Conservation (phyloP, 352 stramenopile species). For the Chrysophaeum taylorii region DNA sequence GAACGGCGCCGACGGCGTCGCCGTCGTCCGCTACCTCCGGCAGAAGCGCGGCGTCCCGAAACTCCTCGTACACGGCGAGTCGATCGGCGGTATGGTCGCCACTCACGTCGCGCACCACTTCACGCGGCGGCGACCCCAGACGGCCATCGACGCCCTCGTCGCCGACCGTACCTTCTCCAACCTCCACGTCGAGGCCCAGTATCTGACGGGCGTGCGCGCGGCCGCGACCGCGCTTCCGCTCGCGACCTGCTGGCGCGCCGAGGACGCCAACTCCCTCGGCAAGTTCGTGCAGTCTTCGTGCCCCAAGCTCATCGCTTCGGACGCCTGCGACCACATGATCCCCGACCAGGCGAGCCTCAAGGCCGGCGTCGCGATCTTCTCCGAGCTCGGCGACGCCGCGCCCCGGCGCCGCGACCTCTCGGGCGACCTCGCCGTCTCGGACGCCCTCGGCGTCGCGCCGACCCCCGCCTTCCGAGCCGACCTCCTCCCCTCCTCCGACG, state of each 20-base stretch:
- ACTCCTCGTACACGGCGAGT: slow-evolving; percentile 18
- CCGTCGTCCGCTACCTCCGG: not conserved
- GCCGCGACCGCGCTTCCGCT: not conserved
- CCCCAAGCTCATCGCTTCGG: not conserved
- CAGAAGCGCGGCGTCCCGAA: not conserved
- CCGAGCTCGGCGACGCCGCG: not conserved
- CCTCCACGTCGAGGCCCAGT: slow-evolving; percentile 8
- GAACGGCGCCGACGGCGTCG: not conserved
- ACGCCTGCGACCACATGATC: slow-evolving; percentile 11
- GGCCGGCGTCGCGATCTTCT: not conserved
- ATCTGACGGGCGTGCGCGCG: not conserved
- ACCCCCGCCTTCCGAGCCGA: not conserved
- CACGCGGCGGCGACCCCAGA: not conserved
- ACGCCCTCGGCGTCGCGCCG: not conserved
- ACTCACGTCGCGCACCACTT: not conserved
- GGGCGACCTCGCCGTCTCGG: not conserved
- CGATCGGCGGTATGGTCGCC: slow-evolving; percentile 15
- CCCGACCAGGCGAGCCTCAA: slow-evolving; percentile 1
- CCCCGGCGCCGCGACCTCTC: not conserved
- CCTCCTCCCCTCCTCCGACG: not conserved
- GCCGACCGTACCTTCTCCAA: slow-evolving; percentile 8
- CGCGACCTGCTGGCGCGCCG: not conserved
- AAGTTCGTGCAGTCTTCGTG: not conserved
- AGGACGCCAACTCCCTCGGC: not conserved
- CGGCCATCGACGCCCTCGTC: not conserved